phyloP scores from a whole-genome alignment of 176 grass and related monocot genomes.

The Pontederia paniculata region DNA sequence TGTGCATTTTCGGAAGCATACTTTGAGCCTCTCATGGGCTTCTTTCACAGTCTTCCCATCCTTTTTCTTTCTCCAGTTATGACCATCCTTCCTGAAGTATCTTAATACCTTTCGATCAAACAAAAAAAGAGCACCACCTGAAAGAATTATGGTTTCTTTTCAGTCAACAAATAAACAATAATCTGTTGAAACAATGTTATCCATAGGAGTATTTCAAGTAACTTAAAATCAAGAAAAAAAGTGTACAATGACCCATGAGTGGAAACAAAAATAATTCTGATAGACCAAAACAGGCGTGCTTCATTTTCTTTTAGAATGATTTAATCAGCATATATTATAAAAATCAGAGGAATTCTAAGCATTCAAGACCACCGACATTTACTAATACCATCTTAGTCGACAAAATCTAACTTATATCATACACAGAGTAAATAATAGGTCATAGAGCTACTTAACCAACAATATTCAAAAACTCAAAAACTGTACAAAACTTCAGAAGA shows the following conservation, averaged over 20 bases:
- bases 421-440: background rate
- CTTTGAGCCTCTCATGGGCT: slow-evolving; percentile 97
- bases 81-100: slow-evolving; percentile 93
- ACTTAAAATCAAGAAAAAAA: background rate
- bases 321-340: too few relatives aligned
- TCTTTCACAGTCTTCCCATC: slow-evolving; percentile 96
- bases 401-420: too few relatives aligned
- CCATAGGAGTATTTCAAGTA: too few relatives aligned
- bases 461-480: background rate
- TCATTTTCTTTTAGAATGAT: background rate
- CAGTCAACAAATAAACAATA: background rate
- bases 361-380: too few relatives aligned
- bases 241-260: background rate
- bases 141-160: background rate
- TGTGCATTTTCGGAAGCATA: slow-evolving; percentile 7
- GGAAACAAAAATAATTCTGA: background rate
- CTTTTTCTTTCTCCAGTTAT: slow-evolving; percentile 98
- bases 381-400: too few relatives aligned
- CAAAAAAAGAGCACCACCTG: slow-evolving; percentile 67
- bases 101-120: slow-evolving; percentile 88
- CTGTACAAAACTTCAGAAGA: background rate
- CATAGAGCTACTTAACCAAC: slow-evolving; percentile 12
- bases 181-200: background rate
- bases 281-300: too few relatives aligned
- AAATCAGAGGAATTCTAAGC: too few relatives aligned